These are phyloP conservation scores for Microsporum canis DNA, from an alignment of 2,329 filamentous ascomycete species.

Conservation along the genomic window DNA sequence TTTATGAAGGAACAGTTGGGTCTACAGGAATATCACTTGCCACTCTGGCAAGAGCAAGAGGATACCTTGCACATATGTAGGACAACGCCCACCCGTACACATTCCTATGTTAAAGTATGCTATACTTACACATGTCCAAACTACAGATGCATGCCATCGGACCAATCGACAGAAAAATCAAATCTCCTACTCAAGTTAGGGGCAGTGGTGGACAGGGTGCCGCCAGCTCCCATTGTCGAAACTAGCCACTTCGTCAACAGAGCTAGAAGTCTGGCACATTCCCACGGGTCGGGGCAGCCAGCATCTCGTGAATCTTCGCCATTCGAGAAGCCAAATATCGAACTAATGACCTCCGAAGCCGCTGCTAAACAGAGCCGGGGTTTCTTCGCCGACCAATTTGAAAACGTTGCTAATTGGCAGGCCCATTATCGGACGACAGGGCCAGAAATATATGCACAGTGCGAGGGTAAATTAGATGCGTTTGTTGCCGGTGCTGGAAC, in stretches of 20 bases:
- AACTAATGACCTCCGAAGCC: conserved; percentile 10
- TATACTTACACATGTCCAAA: background rate
- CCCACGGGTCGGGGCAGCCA: conserved; percentile 48
- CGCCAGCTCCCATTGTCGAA: conserved; percentile 86
- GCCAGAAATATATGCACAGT: conserved; percentile 77
- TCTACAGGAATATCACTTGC: conserved; percentile 94
- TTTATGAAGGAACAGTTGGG: conserved; percentile 95
- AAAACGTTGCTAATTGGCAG: conserved; percentile 76
- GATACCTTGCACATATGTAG: conserved; percentile 82
- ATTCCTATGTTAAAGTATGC: conserved; percentile 1
- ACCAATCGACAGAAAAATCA: conserved; percentile 80
- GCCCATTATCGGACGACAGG: conserved; percentile 77
- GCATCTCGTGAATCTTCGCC: conserved; percentile 10
- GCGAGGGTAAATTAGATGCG: conserved; percentile 61
- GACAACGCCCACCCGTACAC: conserved; percentile 13
- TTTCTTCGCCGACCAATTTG: conserved; percentile 95
- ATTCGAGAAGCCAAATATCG: conserved; percentile 16
- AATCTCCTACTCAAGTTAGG: conserved; percentile 80
- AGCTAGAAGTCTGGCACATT: conserved; percentile 61
- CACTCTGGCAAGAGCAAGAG: conserved; percentile 72
- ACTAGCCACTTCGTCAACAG: conserved; percentile 90
- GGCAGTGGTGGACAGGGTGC: conserved; percentile 81
- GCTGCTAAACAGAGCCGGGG: conserved; percentile 54
- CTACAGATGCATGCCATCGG: conserved; percentile 78
- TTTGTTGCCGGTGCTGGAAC: conserved; percentile 93